Conservation (phyloP, 1,284 basidiomycete genomes). For the Ganoderma sinense region DNA sequence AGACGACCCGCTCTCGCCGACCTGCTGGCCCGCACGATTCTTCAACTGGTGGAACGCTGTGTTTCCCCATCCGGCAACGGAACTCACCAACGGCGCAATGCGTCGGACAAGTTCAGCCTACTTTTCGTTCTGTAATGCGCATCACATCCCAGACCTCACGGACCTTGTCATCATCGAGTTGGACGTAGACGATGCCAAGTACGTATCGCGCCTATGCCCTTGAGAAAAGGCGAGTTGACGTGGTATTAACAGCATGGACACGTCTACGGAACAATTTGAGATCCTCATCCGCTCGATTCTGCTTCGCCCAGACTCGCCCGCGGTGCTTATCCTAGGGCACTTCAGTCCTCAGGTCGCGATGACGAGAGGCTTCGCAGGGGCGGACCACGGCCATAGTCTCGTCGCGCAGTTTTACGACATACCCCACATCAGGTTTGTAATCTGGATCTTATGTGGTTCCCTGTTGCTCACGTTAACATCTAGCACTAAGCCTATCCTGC, state of each 20-base stretch:
- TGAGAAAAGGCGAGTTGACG: conserved; percentile 12
- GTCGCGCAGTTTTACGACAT: conserved; percentile 97
- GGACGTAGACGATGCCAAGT: conserved; percentile 89
- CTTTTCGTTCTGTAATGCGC: conserved; percentile 90
- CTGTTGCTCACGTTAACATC: neutral
- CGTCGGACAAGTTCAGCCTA: conserved; percentile 89
- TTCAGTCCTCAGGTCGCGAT: conserved; percentile 87
- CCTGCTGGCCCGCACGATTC: conserved; percentile 90
- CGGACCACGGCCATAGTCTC: conserved; percentile 86
- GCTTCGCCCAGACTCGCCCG: conserved; percentile 86
- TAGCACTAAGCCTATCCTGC: conserved; percentile 84
- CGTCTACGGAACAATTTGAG: conserved; percentile 87
- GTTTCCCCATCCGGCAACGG: conserved; percentile 94
- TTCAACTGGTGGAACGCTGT: conserved; percentile 96
- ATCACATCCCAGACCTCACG: conserved; percentile 91
- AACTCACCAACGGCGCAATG: conserved; percentile 95
- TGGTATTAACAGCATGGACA: conserved; percentile 59
- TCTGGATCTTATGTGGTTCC: neutral
- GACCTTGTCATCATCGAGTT: conserved; percentile 95
- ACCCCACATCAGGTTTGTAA: conserved; percentile 79
- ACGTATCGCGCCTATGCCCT: conserved; percentile 42
- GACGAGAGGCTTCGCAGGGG: conserved; percentile 83
- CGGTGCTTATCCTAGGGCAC: conserved; percentile 90
- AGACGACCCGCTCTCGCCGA: conserved; percentile 86
- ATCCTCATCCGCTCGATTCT: conserved; percentile 91